Evolutionary conservation across 2,329 filamentous ascomycete genomes (phyloP).

Genomic region (Paraconiothyrium sp.): DNA sequence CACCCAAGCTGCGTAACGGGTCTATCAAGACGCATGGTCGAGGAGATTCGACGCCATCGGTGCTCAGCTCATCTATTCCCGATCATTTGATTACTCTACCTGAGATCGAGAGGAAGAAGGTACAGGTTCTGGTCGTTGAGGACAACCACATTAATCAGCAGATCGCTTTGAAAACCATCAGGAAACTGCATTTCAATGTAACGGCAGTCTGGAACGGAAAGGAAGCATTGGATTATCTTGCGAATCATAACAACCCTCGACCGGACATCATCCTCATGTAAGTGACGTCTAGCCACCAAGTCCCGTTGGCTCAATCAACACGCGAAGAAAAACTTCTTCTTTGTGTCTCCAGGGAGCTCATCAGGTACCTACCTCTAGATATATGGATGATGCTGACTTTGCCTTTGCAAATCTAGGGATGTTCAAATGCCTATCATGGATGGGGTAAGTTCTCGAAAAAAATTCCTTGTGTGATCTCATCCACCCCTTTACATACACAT

Average conservation of each 20-base stretch:
- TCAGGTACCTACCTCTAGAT: slow-evolving; percentile 28
- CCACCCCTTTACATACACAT: no score
- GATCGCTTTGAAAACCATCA: slow-evolving; percentile 78
- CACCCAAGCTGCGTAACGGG: slow-evolving; percentile 38
- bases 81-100: slow-evolving; percentile 59
- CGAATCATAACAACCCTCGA: slow-evolving; percentile 59
- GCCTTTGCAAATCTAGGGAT: neutral
- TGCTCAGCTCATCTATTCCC: slow-evolving; percentile 34
- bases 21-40: slow-evolving; percentile 16
- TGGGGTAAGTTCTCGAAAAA: slow-evolving; percentile 52
- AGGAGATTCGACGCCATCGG: slow-evolving; percentile 35
- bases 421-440: slow-evolving; percentile 69
- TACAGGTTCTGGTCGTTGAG: slow-evolving; percentile 80
- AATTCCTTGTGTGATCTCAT: neutral
- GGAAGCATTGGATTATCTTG: slow-evolving; percentile 78
- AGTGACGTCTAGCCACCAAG: slow-evolving; percentile 65
- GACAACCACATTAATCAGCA: slow-evolving; percentile 81
- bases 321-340: no score
- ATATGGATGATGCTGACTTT: slow-evolving; percentile 17
- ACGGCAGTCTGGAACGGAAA: slow-evolving; percentile 79
- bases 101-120: slow-evolving; percentile 66
- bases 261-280: slow-evolving; percentile 84
- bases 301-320: slow-evolving; percentile 32
- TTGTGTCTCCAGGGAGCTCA: no score
- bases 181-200: slow-evolving; percentile 76